A percentile compares a stretch with the other conserved stretches of the same genome.
These are phyloP conservation scores for Xylaria longipes DNA, from an alignment of 495 filamentous ascomycete genomes.

Conservation along the genomic window DNA sequence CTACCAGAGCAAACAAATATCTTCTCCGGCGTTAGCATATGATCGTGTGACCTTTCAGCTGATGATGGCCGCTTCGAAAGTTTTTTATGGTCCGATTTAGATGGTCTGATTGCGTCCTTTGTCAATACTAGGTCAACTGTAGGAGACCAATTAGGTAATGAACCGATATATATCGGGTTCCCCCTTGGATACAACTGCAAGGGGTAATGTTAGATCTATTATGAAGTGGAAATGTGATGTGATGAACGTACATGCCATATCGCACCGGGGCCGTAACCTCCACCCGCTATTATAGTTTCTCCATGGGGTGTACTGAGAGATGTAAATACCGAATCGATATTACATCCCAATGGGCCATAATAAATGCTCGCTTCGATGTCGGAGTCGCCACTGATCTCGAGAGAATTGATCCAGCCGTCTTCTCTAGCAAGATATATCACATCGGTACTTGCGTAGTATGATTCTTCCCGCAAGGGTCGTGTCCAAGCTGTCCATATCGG, in stretches of 20 bases:
- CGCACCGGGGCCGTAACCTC: conserved; percentile 81
- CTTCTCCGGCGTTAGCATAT: conserved; percentile 47
- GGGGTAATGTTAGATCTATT: conserved; percentile 28
- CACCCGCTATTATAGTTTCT: conserved; percentile 80
- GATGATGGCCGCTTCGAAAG: neutral
- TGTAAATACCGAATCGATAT: conserved; percentile 72
- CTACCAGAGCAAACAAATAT: conserved; percentile 66
- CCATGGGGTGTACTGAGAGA: conserved; percentile 56
- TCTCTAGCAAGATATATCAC: conserved; percentile 81
- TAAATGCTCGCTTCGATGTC: conserved; percentile 56
- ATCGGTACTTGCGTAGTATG: conserved; percentile 66
- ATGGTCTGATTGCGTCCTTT: conserved; percentile 32
- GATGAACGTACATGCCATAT: conserved; percentile 68
- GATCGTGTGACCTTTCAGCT: neutral
- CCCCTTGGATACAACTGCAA: conserved; percentile 48
- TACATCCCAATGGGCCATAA: conserved; percentile 65
- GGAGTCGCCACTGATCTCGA: conserved; percentile 65
- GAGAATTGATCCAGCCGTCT: conserved; percentile 73
- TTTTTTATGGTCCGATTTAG: neutral
- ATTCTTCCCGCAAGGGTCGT: conserved; percentile 66
- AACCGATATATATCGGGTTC: conserved; percentile 53
- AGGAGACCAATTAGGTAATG: conserved; percentile 81
- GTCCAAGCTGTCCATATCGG: conserved; percentile 72
- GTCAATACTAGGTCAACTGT: conserved; percentile 71
- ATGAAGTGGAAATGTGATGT: neutral